phyloP scores from a whole-genome alignment of 495 filamentous ascomycete genomes.

The Cladorrhinum samala region DNA sequence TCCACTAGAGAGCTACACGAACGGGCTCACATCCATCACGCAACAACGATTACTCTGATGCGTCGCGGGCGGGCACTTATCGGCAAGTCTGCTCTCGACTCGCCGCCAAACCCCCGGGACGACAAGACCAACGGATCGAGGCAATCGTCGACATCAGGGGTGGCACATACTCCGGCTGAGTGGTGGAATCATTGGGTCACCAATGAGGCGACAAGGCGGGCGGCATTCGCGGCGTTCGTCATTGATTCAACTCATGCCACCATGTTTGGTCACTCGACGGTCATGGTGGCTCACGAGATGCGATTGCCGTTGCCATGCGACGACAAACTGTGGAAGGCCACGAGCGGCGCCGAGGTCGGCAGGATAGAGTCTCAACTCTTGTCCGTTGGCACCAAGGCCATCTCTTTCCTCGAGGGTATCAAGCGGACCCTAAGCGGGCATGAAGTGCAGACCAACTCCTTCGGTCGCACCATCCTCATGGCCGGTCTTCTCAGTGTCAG shows the following conservation, averaged over 20 bases:
- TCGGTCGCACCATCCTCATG: slow-evolving; percentile 94
- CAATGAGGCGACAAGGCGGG: slow-evolving; percentile 82
- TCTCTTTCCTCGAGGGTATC: slow-evolving; percentile 84
- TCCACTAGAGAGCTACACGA: slow-evolving; percentile 87
- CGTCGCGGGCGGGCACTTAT: slow-evolving; percentile 86
- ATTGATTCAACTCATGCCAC: slow-evolving; percentile 94
- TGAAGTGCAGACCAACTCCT: slow-evolving; percentile 84
- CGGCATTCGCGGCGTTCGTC: slow-evolving; percentile 91
- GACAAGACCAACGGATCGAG: slow-evolving; percentile 54
- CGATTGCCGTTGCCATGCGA: slow-evolving; percentile 88
- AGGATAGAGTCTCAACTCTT: slow-evolving; percentile 77
- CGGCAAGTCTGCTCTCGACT: slow-evolving; percentile 81
- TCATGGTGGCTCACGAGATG: slow-evolving; percentile 97
- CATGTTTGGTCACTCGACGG: slow-evolving; percentile 96
- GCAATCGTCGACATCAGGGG: slow-evolving; percentile 52
- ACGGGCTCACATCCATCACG: slow-evolving; percentile 94
- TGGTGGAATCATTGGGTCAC: slow-evolving; percentile 98
- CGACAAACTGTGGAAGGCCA: slow-evolving; percentile 89
- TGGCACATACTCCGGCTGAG: slow-evolving; percentile 67
- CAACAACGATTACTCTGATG: slow-evolving; percentile 93
- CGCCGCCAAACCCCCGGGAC: slow-evolving; percentile 73
- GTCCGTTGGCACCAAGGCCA: slow-evolving; percentile 77
- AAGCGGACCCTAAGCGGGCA: slow-evolving; percentile 86
- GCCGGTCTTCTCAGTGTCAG: slow-evolving; percentile 86
- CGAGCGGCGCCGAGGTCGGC: slow-evolving; percentile 79